These are phyloP conservation scores for Botryotinia narcissicola DNA, from an alignment of 2,329 filamentous ascomycete genomes.

Conservation along the genomic window DNA sequence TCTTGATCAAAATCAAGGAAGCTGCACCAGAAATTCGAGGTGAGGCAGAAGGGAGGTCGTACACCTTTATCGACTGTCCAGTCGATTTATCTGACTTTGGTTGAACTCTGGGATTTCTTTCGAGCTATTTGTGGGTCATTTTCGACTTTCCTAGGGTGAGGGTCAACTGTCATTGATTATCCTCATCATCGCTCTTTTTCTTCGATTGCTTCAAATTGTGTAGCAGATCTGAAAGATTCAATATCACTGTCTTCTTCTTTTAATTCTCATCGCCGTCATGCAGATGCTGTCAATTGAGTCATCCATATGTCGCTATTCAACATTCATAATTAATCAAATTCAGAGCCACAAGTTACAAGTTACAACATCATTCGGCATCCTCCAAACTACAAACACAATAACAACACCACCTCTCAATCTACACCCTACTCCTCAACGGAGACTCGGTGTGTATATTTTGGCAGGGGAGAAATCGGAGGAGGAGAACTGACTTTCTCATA, in stretches of 20 bases:
- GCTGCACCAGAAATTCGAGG: too few relatives aligned
- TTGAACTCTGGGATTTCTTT: not conserved
- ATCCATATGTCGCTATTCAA: not conserved
- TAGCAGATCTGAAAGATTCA: not conserved
- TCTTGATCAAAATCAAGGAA: too few relatives aligned
- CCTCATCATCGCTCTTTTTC: not conserved
- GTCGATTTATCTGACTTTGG: not conserved
- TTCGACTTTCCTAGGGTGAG: not conserved
- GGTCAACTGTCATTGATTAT: not conserved
- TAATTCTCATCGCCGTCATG: not conserved
- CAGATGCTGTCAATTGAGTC: not conserved
- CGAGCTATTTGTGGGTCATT: not conserved
- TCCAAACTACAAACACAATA: not conserved
- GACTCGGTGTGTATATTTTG: too few relatives aligned
- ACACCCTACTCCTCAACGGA: too few relatives aligned
- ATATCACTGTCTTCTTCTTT: not conserved
- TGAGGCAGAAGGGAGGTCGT: too few relatives aligned
- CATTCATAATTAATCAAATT: not conserved
- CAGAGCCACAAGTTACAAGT: not conserved
- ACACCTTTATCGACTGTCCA: too few relatives aligned
- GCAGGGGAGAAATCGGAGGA: too few relatives aligned
- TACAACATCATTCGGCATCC: not conserved
- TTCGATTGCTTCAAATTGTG: not conserved
- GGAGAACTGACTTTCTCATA: too few relatives aligned
- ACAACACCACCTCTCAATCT: not conserved